Evolutionary conservation across 1,284 basidiomycete species (phyloP), one percentile per base, ranked within the genome.

Genomic region (Malassezia restricta): DNA sequence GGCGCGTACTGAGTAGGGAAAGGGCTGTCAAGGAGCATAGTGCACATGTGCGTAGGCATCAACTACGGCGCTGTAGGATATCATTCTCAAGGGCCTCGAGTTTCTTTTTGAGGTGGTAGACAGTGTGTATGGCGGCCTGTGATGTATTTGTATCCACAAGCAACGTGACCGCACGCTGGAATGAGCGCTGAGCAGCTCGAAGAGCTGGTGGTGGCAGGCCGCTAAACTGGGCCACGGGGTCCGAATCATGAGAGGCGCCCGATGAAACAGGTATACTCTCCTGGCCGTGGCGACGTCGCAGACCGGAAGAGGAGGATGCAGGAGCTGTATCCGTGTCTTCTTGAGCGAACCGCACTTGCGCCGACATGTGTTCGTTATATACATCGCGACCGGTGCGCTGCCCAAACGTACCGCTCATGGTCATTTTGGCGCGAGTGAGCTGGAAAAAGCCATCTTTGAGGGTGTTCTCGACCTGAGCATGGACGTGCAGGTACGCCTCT

Each of bases 391-490:
- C 56, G 3, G 64, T 11, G 1, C 59, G 49, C 42, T 54, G 55
- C 5, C 54, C 53, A 40, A 44, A 49, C 24, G 39, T 28, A 8
- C 62, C 44, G 4, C 43, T 57, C 31, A 59, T 47, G 43, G 57
- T 56, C 47, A 66, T 58, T 55, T 64, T 64, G 38, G 64, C 60
- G 9, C 56, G 52, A 31, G 60, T 51, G 12, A 66, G 58, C 35
- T 62, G 56, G 5, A 54, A 39, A 17, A 49, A 66, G 14, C 58
- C 62, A 5, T 46, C 47, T 27, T 50, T 39, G 28, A 64, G 50
- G 2, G 40, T 14, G 4, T 50, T 32, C 8, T 45, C 28, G 3
- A 40, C 37, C 8, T 43, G 39, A 2, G 14, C 27, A 0, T 57
- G 54, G 0, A 49, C 49, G 14, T 41, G 38, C 35, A 61, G 47